A percentile compares a stretch with the other conserved stretches of the same genome.
These are phyloP conservation scores for Rhizophora mangle DNA, from an alignment of 345 rosid genomes.

Conservation along the genomic window DNA sequence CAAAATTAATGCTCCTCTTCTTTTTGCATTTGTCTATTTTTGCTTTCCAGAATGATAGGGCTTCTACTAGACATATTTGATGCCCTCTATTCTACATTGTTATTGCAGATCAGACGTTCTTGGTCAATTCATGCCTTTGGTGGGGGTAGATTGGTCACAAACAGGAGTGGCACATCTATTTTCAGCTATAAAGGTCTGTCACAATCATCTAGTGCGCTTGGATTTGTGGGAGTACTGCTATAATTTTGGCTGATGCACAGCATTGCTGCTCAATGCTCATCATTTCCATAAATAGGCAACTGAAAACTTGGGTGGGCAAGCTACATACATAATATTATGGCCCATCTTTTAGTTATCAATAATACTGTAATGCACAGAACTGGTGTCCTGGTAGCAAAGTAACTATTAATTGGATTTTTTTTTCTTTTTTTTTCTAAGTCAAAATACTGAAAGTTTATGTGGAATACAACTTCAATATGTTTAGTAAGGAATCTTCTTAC, in stretches of 20 bases:
- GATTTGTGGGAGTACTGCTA: background rate
- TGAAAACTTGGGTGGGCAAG: too few relatives aligned
- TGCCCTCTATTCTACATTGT: constrained; percentile 12
- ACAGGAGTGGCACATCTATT: constrained; percentile 90
- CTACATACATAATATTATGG: too few relatives aligned
- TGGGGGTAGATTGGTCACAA: constrained; percentile 94
- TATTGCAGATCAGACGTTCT: constrained; percentile 86
- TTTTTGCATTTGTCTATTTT: background rate
- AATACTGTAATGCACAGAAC: too few relatives aligned
- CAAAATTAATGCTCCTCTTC: background rate
- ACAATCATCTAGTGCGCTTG: constrained; percentile 7
- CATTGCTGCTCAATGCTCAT: background rate
- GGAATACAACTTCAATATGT: background rate
- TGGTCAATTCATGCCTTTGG: constrained; percentile 98
- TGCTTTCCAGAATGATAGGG: background rate
- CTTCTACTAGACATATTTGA: constrained; percentile 17
- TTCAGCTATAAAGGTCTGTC: constrained; percentile 84
- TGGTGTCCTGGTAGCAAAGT: background rate
- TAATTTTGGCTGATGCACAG: background rate
- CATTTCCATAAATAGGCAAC: too few relatives aligned
- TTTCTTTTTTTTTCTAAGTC: background rate
- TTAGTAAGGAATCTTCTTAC: constrained; percentile 1
- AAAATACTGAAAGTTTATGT: constrained; percentile 3
- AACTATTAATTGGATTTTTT: background rate
- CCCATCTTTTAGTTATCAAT: too few relatives aligned